phyloP scores from a whole-genome alignment of 2,329 filamentous ascomycete genomes.

The Botryotinia narcissicola region DNA sequence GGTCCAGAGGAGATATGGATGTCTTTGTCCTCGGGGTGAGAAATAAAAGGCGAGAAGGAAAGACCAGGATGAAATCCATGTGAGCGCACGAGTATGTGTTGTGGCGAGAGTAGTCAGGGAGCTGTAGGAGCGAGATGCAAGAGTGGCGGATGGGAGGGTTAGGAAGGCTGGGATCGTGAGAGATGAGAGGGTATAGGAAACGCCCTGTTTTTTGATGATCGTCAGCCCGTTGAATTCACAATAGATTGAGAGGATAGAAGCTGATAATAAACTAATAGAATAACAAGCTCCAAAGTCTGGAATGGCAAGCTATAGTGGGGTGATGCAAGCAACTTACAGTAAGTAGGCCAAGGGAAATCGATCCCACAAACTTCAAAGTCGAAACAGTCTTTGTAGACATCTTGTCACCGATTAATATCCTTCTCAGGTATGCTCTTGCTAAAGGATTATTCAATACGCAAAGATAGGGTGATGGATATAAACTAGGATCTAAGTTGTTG shows the following conservation, averaged over 20 bases:
- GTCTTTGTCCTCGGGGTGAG: constrained; percentile 70
- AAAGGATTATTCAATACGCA: neutral
- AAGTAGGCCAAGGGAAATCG: constrained; percentile 80
- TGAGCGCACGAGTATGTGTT: constrained; percentile 64
- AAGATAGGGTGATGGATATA: neutral
- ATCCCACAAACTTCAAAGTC: constrained; percentile 88
- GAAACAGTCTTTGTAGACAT: constrained; percentile 72
- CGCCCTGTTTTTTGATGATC: constrained; percentile 57
- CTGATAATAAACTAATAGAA: neutral
- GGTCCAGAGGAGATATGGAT: constrained; percentile 90
- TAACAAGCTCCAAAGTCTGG: neutral
- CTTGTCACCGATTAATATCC: neutral
- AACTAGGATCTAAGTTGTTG: neutral
- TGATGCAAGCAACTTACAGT: constrained; percentile 60
- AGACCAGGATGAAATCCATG: constrained; percentile 65
- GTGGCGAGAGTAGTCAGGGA: constrained; percentile 63
- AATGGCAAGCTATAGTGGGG: constrained; percentile 23
- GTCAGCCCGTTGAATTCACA: neutral
- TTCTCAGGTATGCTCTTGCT: neutral
- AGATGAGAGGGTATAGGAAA: constrained; percentile 79
- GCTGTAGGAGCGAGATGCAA: constrained; percentile 68
- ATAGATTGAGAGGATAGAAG: neutral
- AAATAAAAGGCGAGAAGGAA: constrained; percentile 76
- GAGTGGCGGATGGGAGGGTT: constrained; percentile 71
- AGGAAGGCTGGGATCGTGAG: constrained; percentile 79